A percentile compares a stretch with the other conserved stretches of the same genome.
These are phyloP conservation scores for Kalmusia sp. DNA, from an alignment of 2,329 filamentous ascomycete genomes.

Conservation along the genomic window DNA sequence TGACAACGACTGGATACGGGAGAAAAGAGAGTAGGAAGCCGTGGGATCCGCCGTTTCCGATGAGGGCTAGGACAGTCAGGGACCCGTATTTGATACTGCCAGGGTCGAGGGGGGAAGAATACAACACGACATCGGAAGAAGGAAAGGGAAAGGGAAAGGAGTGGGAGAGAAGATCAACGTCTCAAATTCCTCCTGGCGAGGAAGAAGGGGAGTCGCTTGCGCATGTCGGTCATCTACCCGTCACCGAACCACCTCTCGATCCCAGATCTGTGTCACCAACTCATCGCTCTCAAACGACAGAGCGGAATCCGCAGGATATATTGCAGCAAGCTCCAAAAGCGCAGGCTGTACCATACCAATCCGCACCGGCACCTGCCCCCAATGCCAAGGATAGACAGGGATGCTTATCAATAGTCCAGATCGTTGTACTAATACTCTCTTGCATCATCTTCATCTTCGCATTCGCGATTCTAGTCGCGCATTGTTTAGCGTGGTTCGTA, in stretches of 20 bases:
- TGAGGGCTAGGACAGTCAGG: slow-evolving; percentile 1
- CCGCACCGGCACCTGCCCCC: not conserved
- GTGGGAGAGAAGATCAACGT: not conserved
- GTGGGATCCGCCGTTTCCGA: slow-evolving; percentile 36
- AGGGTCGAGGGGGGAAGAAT: slow-evolving; percentile 1
- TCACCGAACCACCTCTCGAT: not conserved
- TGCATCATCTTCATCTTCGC: slow-evolving; percentile 23
- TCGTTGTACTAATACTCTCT: slow-evolving; percentile 11
- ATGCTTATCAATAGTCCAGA: slow-evolving; percentile 9
- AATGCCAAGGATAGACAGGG: not conserved
- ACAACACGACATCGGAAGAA: not conserved
- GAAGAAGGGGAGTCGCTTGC: not conserved
- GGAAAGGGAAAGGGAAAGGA: not conserved
- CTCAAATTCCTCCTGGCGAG: not conserved
- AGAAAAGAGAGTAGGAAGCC: slow-evolving; percentile 24
- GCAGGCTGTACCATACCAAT: not conserved
- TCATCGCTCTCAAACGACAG: not conserved
- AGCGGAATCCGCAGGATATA: not conserved
- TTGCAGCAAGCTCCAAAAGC: not conserved
- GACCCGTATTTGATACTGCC: slow-evolving; percentile 7
- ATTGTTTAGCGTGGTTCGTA: slow-evolving; percentile 36
- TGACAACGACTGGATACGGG: not conserved
- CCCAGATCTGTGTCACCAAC: not conserved
- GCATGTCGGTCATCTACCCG: not conserved
- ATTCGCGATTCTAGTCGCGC: slow-evolving; percentile 31